Evolutionary conservation across 768 basidiomycete species (phyloP).

Genomic region (Mycena chlorophos): DNA sequence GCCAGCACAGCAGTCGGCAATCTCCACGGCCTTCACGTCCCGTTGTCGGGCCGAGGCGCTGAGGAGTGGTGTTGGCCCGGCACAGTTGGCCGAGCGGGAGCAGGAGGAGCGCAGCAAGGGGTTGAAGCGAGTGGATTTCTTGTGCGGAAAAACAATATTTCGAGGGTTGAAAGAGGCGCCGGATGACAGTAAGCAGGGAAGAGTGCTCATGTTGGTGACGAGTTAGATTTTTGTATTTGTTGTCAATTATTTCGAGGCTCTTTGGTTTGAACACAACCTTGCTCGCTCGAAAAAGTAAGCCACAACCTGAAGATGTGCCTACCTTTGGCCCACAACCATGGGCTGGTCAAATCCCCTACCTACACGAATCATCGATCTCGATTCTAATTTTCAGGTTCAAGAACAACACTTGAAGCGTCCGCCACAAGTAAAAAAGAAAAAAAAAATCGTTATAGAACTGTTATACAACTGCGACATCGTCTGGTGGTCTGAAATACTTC

Average conservation of each 20-base stretch:
- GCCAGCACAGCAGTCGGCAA: conserved; percentile 22
- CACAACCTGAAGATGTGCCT: too few relatives aligned
- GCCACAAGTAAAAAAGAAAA: too few relatives aligned
- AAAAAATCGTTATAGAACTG: too few relatives aligned
- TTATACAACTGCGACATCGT: too few relatives aligned
- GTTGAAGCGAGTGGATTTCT: neutral
- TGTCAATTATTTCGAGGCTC: too few relatives aligned
- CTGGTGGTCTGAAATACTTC: neutral
- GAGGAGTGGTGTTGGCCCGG: neutral
- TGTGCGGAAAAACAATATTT: neutral
- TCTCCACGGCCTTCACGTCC: conserved; percentile 7
- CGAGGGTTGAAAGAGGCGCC: neutral
- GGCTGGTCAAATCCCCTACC: too few relatives aligned
- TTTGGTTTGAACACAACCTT: too few relatives aligned
- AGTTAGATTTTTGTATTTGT: neutral
- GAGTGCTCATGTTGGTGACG: neutral
- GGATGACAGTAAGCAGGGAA: neutral
- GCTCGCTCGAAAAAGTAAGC: too few relatives aligned
- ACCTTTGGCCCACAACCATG: too few relatives aligned
- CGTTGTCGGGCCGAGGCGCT: conserved; percentile 11
- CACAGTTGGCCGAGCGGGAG: neutral
- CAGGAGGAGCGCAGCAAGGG: neutral
- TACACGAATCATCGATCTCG: too few relatives aligned
- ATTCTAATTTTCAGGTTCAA: too few relatives aligned
- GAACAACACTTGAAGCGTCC: too few relatives aligned